Evolutionary conservation across 768 basidiomycete genomes (phyloP).

Genomic region (Tricholoma sp.): DNA sequence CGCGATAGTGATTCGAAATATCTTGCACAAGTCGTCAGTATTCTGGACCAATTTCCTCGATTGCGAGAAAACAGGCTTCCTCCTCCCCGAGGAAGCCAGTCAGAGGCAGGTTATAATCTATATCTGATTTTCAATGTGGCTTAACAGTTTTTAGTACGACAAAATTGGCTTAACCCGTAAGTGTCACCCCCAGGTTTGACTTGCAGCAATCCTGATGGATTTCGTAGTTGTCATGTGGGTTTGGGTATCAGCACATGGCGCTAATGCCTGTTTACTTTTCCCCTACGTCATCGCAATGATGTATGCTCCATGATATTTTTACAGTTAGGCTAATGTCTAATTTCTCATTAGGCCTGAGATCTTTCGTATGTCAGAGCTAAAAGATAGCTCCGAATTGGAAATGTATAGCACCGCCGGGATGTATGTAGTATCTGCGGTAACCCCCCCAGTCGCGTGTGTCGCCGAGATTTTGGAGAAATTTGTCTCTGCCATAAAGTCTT

Average conservation of each 20-base stretch:
- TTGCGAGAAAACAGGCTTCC: constrained; percentile 77
- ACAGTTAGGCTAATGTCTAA: neutral
- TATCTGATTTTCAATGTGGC: constrained; percentile 7
- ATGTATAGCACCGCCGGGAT: constrained; percentile 75
- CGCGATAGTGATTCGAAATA: constrained; percentile 47
- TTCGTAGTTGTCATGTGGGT: constrained; percentile 72
- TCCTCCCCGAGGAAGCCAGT: constrained; percentile 82
- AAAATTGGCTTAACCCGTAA: constrained; percentile 82
- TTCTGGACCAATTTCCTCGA: constrained; percentile 52
- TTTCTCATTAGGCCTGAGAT: constrained; percentile 64
- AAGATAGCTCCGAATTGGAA: constrained; percentile 79
- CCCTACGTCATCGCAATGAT: constrained; percentile 74
- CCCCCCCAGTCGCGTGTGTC: constrained; percentile 64
- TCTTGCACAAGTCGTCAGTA: constrained; percentile 48
- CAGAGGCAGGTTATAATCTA: constrained; percentile 41
- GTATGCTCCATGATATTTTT: constrained; percentile 39
- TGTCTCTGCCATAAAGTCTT: constrained; percentile 69
- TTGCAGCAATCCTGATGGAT: constrained; percentile 14
- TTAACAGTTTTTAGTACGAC: constrained; percentile 54
- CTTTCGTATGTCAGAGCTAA: constrained; percentile 85
- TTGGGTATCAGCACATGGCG: constrained; percentile 70
- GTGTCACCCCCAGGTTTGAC: constrained; percentile 16
- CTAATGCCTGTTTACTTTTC: constrained; percentile 70
- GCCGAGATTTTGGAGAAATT: constrained; percentile 56
- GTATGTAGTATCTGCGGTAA: constrained; percentile 76